These are phyloP conservation scores for Termitomyces sp. DNA, from an alignment of 768 basidiomycete species.

Conservation along the genomic window DNA sequence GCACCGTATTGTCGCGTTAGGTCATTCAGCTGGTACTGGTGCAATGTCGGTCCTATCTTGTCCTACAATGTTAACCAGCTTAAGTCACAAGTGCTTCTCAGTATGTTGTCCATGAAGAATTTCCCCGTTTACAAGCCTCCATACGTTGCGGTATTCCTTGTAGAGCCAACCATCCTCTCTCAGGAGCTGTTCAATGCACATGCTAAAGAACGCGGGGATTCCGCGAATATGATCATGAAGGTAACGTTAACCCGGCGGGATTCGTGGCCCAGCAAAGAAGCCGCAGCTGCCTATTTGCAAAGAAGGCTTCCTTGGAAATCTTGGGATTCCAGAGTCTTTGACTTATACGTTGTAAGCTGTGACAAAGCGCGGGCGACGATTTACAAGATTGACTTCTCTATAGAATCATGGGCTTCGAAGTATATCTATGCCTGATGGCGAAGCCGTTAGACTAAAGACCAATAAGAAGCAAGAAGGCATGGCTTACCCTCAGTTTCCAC, in stretches of 20 bases:
- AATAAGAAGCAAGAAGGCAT: constrained; percentile 13
- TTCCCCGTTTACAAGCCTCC: constrained; percentile 10
- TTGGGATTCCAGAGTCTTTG: constrained; percentile 24
- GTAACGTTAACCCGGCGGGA: constrained; percentile 18
- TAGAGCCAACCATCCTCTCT: constrained; percentile 28
- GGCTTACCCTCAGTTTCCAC: constrained; percentile 13
- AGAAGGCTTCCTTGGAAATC: constrained; percentile 21
- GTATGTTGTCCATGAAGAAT: constrained; percentile 15
- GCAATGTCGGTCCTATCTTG: constrained; percentile 20
- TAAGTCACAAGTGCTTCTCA: constrained; percentile 1
- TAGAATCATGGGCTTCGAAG: constrained; percentile 13
- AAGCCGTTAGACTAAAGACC: constrained; percentile 6
- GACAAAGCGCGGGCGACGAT: background rate
- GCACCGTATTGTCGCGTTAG: constrained; percentile 22
- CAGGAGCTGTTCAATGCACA: constrained; percentile 18
- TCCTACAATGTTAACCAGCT: background rate
- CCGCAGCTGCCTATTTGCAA: constrained; percentile 20
- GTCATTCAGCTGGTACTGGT: constrained; percentile 26
- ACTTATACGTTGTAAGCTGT: constrained; percentile 20
- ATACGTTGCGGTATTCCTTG: constrained; percentile 21
- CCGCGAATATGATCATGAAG: constrained; percentile 12
- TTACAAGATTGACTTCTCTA: background rate
- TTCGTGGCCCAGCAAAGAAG: constrained; percentile 20
- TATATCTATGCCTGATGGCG: constrained; percentile 1
- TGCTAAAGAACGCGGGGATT: constrained; percentile 11